Evolutionary conservation across 306 rosid species (phyloP).

Genomic region (Malus asiatica): DNA sequence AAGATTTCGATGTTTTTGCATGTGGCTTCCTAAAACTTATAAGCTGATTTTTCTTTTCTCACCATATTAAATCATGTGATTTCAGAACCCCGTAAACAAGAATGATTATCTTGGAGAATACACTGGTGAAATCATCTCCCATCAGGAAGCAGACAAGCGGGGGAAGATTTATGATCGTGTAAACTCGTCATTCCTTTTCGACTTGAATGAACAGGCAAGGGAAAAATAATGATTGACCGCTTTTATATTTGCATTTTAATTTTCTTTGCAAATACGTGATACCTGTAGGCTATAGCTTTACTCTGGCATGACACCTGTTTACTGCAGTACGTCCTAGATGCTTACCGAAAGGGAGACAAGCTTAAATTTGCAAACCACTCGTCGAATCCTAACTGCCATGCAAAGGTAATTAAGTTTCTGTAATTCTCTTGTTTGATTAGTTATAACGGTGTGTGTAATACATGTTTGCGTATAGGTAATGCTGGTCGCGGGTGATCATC

Average conservation of each 20-base stretch:
- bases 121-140: slow-evolving; percentile 93
- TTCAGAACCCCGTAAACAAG: slow-evolving; percentile 90
- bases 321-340: slow-evolving; percentile 89
- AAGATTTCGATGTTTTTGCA: slow-evolving; percentile 2
- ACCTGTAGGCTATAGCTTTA: background rate
- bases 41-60: slow-evolving; percentile 21
- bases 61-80: slow-evolving; percentile 29
- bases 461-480: slow-evolving; percentile 49
- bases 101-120: slow-evolving; percentile 96
- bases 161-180: slow-evolving; percentile 98
- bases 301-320: slow-evolving; percentile 5
- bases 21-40: slow-evolving; percentile 1
- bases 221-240: background rate
- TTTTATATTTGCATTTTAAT: background rate
- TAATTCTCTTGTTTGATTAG: slow-evolving; percentile 3
- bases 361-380: slow-evolving; percentile 98
- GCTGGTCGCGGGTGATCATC: slow-evolving; percentile 95
- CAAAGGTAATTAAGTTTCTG: slow-evolving; percentile 49
- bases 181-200: slow-evolving; percentile 93
- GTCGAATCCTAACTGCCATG: slow-evolving; percentile 87
- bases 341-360: slow-evolving; percentile 97
- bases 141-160: slow-evolving; percentile 93
- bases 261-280: background rate
- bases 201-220: slow-evolving; percentile 95
- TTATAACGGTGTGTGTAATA: slow-evolving; percentile 12